These are phyloP conservation scores for Myxozyma sirexii DNA, from an alignment of 805 yeast genomes.

Conservation along the genomic window DNA sequence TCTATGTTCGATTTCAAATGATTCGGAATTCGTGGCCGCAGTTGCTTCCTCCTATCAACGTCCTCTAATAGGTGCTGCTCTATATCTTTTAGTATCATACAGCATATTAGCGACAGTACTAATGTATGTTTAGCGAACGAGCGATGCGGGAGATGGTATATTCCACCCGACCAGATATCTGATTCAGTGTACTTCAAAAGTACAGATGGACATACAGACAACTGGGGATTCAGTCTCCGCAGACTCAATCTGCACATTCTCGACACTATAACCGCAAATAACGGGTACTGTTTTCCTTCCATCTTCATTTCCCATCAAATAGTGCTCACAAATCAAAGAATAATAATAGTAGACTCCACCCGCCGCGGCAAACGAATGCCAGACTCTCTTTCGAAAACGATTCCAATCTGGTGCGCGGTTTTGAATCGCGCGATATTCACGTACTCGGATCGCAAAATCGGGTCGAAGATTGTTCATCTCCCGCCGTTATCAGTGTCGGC, in stretches of 20 bases:
- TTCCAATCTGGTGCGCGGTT: slow-evolving; percentile 91
- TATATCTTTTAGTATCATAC: background rate
- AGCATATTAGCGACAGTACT: slow-evolving; percentile 35
- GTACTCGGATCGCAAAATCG: slow-evolving; percentile 35
- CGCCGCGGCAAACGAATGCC: slow-evolving; percentile 84
- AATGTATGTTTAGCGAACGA: slow-evolving; percentile 68
- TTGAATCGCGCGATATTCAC: slow-evolving; percentile 56
- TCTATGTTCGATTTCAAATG: slow-evolving; percentile 70
- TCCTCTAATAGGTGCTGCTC: slow-evolving; percentile 40
- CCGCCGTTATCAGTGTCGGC: slow-evolving; percentile 58
- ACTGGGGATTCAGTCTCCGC: slow-evolving; percentile 77
- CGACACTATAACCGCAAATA: slow-evolving; percentile 47
- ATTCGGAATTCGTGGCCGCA: slow-evolving; percentile 53
- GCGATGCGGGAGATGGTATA: slow-evolving; percentile 87
- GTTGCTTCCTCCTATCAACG: slow-evolving; percentile 45
- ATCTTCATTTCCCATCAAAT: background rate
- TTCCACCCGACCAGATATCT: slow-evolving; percentile 47
- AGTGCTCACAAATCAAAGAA: slow-evolving; percentile 14
- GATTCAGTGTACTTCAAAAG: slow-evolving; percentile 78
- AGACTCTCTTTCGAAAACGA: slow-evolving; percentile 81
- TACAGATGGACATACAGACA: slow-evolving; percentile 84
- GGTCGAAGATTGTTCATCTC: slow-evolving; percentile 37
- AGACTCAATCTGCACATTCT: slow-evolving; percentile 75
- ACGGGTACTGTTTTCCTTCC: slow-evolving; percentile 44
- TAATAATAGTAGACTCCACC: slow-evolving; percentile 78